A percentile compares a stretch with the other conserved stretches of the same genome.
Evolutionary conservation across 2,329 filamentous ascomycete genomes (phyloP).

Genomic region (Camillea tinctor): DNA sequence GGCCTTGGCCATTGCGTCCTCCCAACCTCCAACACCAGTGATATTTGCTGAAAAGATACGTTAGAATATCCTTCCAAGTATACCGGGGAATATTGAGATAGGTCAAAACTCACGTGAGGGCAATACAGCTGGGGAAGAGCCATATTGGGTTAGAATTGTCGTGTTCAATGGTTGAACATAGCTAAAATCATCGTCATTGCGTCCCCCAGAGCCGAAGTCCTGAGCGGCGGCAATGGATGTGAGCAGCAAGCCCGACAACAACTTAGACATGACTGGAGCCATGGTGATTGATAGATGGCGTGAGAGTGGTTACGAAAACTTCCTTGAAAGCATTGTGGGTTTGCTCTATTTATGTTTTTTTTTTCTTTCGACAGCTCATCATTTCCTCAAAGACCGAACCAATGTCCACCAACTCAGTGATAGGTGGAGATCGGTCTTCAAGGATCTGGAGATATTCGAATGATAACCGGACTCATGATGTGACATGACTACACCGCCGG

Average conservation of each 20-base stretch:
- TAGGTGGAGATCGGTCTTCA: neutral
- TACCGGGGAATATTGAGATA: neutral
- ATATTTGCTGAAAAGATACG: conserved; percentile 30
- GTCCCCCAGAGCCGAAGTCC: conserved; percentile 23
- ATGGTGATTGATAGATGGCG: conserved; percentile 1
- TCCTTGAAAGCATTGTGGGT: neutral
- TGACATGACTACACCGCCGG: neutral
- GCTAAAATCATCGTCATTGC: conserved; percentile 33
- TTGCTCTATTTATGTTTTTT: neutral
- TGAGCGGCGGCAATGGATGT: conserved; percentile 28
- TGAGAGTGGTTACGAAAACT: neutral
- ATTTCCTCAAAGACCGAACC: neutral
- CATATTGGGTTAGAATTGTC: conserved; percentile 40
- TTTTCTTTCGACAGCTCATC: neutral
- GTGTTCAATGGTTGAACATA: conserved; percentile 43
- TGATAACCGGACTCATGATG: neutral
- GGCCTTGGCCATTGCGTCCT: conserved; percentile 37
- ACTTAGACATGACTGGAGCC: conserved; percentile 19
- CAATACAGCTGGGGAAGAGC: conserved; percentile 36
- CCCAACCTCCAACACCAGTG: conserved; percentile 37
- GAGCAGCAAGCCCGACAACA: conserved; percentile 41
- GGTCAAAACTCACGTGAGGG: conserved; percentile 36
- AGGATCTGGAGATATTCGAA: neutral
- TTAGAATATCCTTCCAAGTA: conserved; percentile 9
- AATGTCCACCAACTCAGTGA: neutral